Evolutionary conservation across 2,329 filamentous ascomycete genomes (phyloP).

Genomic region (Ascochyta koolunga): DNA sequence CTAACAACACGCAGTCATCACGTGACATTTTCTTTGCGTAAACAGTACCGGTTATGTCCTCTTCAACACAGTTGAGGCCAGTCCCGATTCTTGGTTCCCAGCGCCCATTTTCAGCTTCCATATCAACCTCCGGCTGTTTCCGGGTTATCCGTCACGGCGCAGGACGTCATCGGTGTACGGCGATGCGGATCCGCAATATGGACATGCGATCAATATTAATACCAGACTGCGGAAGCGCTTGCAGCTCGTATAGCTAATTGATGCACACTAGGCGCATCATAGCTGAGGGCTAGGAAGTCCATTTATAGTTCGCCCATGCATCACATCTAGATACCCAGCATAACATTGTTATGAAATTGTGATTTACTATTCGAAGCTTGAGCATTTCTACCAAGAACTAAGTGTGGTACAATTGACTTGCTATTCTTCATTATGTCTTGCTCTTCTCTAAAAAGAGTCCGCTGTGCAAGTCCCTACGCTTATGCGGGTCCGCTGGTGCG

Average conservation of each 20-base stretch:
- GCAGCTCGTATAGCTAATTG: not conserved
- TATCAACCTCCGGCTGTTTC: not conserved
- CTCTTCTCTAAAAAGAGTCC: not conserved
- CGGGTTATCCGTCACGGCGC: constrained; percentile 7
- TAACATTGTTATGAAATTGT: too few relatives aligned
- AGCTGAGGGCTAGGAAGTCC: not conserved
- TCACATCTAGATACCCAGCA: not conserved
- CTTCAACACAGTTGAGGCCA: not conserved
- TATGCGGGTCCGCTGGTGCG: constrained; percentile 7
- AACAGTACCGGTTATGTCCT: not conserved
- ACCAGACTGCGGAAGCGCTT: not conserved
- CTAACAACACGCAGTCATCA: not conserved
- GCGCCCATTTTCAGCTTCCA: not conserved
- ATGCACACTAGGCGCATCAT: not conserved
- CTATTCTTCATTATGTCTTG: not conserved
- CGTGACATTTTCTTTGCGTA: not conserved
- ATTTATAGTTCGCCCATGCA: not conserved
- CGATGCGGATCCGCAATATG: constrained; percentile 8
- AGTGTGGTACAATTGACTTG: too few relatives aligned
- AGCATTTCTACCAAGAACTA: too few relatives aligned
- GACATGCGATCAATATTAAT: not conserved
- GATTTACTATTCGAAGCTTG: too few relatives aligned
- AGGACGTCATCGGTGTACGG: constrained; percentile 1
- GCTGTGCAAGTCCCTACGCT: constrained; percentile 11
- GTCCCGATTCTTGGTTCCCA: not conserved